Base-by-base conservation (phyloP, 208 protist genomes). In the Leishmania amazonensis region DNA sequence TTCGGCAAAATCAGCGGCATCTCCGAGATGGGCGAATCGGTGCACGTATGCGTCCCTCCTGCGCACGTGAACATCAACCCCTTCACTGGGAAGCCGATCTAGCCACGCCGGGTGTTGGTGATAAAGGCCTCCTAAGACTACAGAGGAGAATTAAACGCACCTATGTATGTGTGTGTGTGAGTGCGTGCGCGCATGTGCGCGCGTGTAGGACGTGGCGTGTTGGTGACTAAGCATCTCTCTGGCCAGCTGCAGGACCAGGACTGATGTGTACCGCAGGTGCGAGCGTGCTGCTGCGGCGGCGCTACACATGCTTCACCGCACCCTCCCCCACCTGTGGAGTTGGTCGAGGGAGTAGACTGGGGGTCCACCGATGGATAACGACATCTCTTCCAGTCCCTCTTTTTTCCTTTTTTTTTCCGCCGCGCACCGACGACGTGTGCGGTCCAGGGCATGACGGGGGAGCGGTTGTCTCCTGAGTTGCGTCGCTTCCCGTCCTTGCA, bases 1-100 rank as follows among this genome's bases (percentile, higher is more conserved):
- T 96, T 92, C 85, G 92, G 87, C 64, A 97, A 97, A 85, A 90
- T 97, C 42, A 96, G 94, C 73, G 94, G 94, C 58, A 96, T 97
- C 68, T 96, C 92, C 0, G 94, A 97, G 77, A 94, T 90, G 87
- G 92, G 93, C 17, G 94, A 97, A 80, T 79, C 74, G 31, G 93
- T 90, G 28, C 93, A 97, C 78, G 88, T 96, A 35, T 97, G 94
- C 73, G 87, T 91, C 28, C 94, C 94, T 31, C 91, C 93, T 3
- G 88, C 91, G 45, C 88, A 94, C 74, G 94, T 95, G n/a, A 88
- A 93, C 80, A 90, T 95, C 35, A 97, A 97, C 74, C 94, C 92
- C 7, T 97, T 97, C 74, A 87, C 87, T 2, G 83, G 81, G 11
- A 91, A 89, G 75, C 79, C 83, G 1, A 79, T 85, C 45, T 90